Evolutionary conservation across 495 filamentous ascomycete genomes (phyloP), one percentile per base, ranked within the genome.

Genomic region (Astrothelium subdiscretum): DNA sequence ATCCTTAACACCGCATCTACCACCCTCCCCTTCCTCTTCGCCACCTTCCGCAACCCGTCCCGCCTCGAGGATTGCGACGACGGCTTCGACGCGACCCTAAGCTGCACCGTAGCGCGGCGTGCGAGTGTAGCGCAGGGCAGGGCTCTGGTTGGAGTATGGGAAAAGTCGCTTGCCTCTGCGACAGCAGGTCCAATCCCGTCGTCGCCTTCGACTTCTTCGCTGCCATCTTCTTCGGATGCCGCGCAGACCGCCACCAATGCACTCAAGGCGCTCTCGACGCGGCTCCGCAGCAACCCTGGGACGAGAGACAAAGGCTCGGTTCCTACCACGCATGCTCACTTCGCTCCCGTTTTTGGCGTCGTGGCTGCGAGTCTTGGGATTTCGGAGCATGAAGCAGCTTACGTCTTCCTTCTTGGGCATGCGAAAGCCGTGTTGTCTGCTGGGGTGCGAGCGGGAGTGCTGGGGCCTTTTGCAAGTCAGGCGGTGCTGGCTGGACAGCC

Each of bases 381-480:
- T 29, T 71, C 79, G 32, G 67, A 80, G 4, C 77, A 79, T n/a
- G 83, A 89, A 65, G 77, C 91, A 12, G 85, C 87, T 3, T 95
- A 96, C 73, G 78, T 92, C 3, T 97, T 92, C 72, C 76, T 98
- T 69, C 77, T 97, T 61, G 85, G 86, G 60, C 94, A 97, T 72
- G 87, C 87, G 20, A 94, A 95, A 73, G 90, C 92, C 1, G 77
- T 97, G 29, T 76, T 95, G 11, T 92, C 88, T 62, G 94, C 94
- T 1, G 95, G 87, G 2, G 92, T 99, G 62, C 78, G 94, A 13
- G 89, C 94, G 29, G 85, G 88, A 26, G 83, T 96, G 38, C 85
- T 97, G 76, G 94, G 94, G 0, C 92, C 95, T 22, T 99, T 97
- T 72, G 88, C 95, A 72, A 89, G 89, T 58, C 90, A 99, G 74